Evolutionary conservation across 2,329 filamentous ascomycete species (phyloP).

Genomic region (Colletotrichum ledebouriae): DNA sequence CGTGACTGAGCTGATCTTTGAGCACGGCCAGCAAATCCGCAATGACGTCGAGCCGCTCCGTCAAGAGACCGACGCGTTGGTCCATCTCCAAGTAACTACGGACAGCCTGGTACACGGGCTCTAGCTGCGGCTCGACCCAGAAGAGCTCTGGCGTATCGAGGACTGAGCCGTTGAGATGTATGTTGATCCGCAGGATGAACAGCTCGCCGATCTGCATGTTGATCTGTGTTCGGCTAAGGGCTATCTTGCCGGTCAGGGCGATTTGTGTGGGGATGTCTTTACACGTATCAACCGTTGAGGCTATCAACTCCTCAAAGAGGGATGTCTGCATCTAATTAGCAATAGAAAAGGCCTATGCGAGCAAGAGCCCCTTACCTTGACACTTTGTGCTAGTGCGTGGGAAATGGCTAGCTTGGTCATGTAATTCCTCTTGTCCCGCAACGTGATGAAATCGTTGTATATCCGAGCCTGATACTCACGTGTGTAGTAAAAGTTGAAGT

Average conservation of each 20-base stretch:
- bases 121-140: slow-evolving; percentile 97
- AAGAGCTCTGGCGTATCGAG: slow-evolving; percentile 97
- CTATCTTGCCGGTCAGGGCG: slow-evolving; percentile 91
- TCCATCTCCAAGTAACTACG: slow-evolving; percentile 98
- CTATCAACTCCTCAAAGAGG: slow-evolving; percentile 94
- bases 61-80: slow-evolving; percentile 89
- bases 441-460: slow-evolving; percentile 98
- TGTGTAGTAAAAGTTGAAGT: slow-evolving; percentile 99
- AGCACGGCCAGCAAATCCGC: slow-evolving; percentile 91
- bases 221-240: slow-evolving; percentile 88
- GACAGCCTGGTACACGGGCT: slow-evolving; percentile 96
- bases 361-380: slow-evolving; percentile 73
- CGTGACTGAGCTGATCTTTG: slow-evolving; percentile 95
- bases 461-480: slow-evolving; percentile 97
- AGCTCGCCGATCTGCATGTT: slow-evolving; percentile 99
- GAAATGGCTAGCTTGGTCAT: slow-evolving; percentile 98
- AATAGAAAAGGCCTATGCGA: neutral
- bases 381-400: slow-evolving; percentile 93
- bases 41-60: slow-evolving; percentile 92
- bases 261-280: slow-evolving; percentile 95
- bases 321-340: slow-evolving; percentile 73
- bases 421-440: slow-evolving; percentile 94
- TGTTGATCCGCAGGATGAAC: slow-evolving; percentile 97
- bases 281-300: slow-evolving; percentile 92
- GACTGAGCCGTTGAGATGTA: slow-evolving; percentile 96